Evolutionary conservation across 768 basidiomycete genomes (phyloP).

Genomic region (Xerocomellus amylosporus): DNA sequence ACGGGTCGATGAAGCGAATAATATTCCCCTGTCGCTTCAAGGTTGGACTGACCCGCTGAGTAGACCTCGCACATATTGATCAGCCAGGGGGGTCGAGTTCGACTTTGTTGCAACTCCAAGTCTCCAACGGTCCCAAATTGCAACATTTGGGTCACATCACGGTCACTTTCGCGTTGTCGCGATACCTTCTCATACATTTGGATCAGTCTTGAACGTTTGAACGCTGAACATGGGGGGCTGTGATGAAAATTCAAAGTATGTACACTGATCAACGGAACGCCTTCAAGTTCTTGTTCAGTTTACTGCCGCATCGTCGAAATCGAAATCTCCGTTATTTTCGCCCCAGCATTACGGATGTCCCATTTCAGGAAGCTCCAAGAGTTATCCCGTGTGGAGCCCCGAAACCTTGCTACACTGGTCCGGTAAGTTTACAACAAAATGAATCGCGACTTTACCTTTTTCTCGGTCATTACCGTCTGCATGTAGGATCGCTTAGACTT

Average conservation of each 20-base stretch:
- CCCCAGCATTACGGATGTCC: constrained; percentile 2
- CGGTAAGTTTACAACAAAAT: constrained; percentile 1
- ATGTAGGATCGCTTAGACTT: neutral
- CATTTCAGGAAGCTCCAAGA: constrained; percentile 11
- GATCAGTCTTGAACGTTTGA: neutral
- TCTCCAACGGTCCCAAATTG: neutral
- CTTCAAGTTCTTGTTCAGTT: neutral
- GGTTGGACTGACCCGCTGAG: neutral
- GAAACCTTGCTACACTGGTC: constrained; percentile 1
- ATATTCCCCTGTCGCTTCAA: neutral
- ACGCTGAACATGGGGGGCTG: constrained; percentile 1
- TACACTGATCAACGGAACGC: neutral
- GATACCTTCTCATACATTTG: neutral
- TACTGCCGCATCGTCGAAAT: neutral
- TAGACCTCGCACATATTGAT: neutral
- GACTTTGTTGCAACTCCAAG: neutral
- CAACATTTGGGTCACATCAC: too few species aligned
- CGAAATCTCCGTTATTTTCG: constrained; percentile 26
- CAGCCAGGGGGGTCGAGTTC: neutral
- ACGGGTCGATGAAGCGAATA: neutral
- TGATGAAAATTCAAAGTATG: constrained; percentile 1
- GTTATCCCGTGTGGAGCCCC: neutral
- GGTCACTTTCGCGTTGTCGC: neutral
- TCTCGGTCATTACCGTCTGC: neutral
- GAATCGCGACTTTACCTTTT: neutral